Evolutionary conservation across 2,329 filamentous ascomycete genomes (phyloP), one percentile per base, ranked within the genome.

Genomic region (Fusarium neocosmosporiellum): DNA sequence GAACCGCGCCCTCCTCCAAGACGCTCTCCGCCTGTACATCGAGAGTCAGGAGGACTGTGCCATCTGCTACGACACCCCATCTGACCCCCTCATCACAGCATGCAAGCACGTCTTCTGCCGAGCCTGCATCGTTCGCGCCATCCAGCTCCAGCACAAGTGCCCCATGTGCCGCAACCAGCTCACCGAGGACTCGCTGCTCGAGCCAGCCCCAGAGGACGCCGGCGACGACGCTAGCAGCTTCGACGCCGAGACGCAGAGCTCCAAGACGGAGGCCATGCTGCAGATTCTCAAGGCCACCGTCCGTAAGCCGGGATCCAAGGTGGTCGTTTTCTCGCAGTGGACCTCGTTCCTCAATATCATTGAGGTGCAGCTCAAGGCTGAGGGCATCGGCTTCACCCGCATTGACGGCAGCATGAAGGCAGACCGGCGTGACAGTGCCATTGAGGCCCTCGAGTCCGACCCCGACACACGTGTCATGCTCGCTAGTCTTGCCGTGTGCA

Each of bases 11-110:
- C 89, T 94, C 13, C 84, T 97, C 18, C 94, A 95, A 76, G 89
- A 93, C 63, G 88, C 95, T 59, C 87, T 97, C 5, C 90, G 93
- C 67, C 85, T 97, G 9, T 91, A 90, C 70, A 92, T 96, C 63
- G 94, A 97, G 72, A 92, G 87, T 53, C 93, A 94, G 69, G 95
- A 97, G 75, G 92, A 95, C 67, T 98, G 95, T 77, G 87, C 93
- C 1, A 89, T 98, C 59, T 98, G 95, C 80, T 88, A 95, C 34
- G 94, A 97, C 33, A 84, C 85, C 0, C 85, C 96, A 4, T 89
- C 90, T 29, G 84, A 89, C 5, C 94, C 95, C 0, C 90, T 96
- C 60, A 97, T 98, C 76, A 97, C 94, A 1, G 89, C 91, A 55
- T 98, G 95, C 82, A 94, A 93, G 29, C 95, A 98, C 80, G 86